phyloP scores from a whole-genome alignment of 1,139 yeast species.

The Geotrichum australiense region DNA sequence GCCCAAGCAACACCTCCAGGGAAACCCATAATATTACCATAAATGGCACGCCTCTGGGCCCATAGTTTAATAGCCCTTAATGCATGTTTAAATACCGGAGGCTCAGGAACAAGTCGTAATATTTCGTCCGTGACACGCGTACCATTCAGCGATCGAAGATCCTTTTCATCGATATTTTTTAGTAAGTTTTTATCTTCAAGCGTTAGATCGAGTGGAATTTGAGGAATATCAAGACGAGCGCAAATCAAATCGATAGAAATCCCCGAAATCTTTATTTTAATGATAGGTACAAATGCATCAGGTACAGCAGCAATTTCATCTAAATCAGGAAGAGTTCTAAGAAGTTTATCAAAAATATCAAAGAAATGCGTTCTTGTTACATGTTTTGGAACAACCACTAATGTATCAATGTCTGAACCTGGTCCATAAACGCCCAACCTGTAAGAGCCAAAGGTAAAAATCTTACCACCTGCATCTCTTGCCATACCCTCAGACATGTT shows the following conservation, averaged over 20 bases:
- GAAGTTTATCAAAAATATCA: slow-evolving; percentile 59
- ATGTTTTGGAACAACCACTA: slow-evolving; percentile 93
- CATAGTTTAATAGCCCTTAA: slow-evolving; percentile 87
- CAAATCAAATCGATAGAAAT: slow-evolving; percentile 85
- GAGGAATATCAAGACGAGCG: slow-evolving; percentile 74
- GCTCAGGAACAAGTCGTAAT: slow-evolving; percentile 79
- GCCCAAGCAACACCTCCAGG: slow-evolving; percentile 99
- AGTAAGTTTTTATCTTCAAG: slow-evolving; percentile 78
- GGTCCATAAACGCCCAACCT: slow-evolving; percentile 96
- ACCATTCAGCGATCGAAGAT: slow-evolving; percentile 83
- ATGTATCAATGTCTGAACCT: slow-evolving; percentile 94
- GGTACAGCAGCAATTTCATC: slow-evolving; percentile 91
- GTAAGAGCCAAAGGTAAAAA: slow-evolving; percentile 92
- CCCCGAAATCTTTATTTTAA: slow-evolving; percentile 79
- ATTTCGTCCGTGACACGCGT: slow-evolving; percentile 97
- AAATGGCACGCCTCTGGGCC: slow-evolving; percentile 94
- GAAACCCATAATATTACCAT: slow-evolving; percentile 91
- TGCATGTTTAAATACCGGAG: slow-evolving; percentile 88
- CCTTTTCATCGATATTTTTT: slow-evolving; percentile 83
- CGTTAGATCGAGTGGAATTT: slow-evolving; percentile 67
- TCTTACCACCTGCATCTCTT: slow-evolving; percentile 91
- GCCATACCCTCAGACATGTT: slow-evolving; percentile 99
- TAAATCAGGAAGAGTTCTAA: slow-evolving; percentile 66
- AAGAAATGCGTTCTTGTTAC: slow-evolving; percentile 89
- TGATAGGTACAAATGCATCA: slow-evolving; percentile 94